Base-by-base conservation (phyloP, 2,329 filamentous ascomycete species). In the Aspergillus vadensis region DNA sequence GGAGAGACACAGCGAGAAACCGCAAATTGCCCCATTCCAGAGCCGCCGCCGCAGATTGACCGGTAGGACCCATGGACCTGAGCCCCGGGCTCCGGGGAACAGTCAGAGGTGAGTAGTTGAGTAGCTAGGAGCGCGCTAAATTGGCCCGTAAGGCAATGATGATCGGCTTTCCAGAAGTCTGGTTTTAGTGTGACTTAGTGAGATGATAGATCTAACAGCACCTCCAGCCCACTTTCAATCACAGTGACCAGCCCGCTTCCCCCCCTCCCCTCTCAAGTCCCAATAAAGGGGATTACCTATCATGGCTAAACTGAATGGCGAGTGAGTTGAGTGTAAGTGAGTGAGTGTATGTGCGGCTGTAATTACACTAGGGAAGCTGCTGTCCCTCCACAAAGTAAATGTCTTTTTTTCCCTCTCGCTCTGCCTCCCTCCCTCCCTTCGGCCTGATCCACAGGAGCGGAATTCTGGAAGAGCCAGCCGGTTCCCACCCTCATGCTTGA, bases 161-260 rank as follows among this genome's bases (percentile, higher is more conserved):
- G 70, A 74, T 75, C 72, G 62, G 65, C 65, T 70, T 73, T 72
- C 71, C 72, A 72, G 67, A 69, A 65, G 57, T 69, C 60, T 73
- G 72, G 72, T 69, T 55, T 71, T 72, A 73, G 71, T 72, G 69
- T 57, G 59, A 67, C 61, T 69, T 70, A 69, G 69, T 69, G 67
- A 74, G 72, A 74, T 74, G 73, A 75, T 74, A 75, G 73, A 75
- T 75, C 72, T 74, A 67, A 71, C 67, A 63, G 50, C 60, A 52
- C 53, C 58, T 55, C 39, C 55, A 62, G 47, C 59, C 61, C 43
- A 59, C 48, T 61, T 63, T 52, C 63, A 23, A 43, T 58, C 63
- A 59, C 43, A 58, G 39, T 36, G 52, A 55, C 52, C 64, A 56
- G 65, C 61, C 64, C 67, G 67, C 65, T 63, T 64, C 32, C 19